phyloP scores from a whole-genome alignment of 2,329 filamentous ascomycete genomes.

The Chaetomium sp. region DNA sequence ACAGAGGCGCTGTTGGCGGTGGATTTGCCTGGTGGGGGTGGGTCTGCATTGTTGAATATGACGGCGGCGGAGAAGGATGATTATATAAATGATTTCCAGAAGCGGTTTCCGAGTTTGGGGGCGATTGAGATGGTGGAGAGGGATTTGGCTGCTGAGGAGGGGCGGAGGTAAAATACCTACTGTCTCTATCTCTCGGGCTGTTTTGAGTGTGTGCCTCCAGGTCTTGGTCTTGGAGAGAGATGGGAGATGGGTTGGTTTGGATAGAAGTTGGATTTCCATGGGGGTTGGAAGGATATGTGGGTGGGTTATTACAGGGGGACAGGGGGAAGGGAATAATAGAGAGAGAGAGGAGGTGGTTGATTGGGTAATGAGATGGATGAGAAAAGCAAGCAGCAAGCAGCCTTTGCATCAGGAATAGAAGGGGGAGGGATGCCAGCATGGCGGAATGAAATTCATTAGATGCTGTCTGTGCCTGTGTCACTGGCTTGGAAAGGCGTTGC shows the following conservation, averaged over 20 bases:
- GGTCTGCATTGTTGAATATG: slow-evolving; percentile 46
- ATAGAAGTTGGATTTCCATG: neutral
- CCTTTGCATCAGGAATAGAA: neutral
- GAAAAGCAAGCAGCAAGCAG: no score
- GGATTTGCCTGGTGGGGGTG: slow-evolving; percentile 37
- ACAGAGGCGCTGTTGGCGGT: slow-evolving; percentile 33
- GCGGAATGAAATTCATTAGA: no score
- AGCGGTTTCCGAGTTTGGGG: slow-evolving; percentile 77
- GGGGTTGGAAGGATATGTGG: neutral
- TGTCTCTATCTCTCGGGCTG: no score
- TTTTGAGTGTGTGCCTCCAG: no score
- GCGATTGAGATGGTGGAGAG: slow-evolving; percentile 85
- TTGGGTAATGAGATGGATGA: neutral
- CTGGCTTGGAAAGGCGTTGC: no score
- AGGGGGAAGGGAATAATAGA: neutral
- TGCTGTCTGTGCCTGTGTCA: no score
- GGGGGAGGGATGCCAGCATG: neutral
- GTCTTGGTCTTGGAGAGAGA: neutral
- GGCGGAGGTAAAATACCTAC: neutral
- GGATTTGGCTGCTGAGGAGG: slow-evolving; percentile 40
- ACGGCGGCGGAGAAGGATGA: slow-evolving; percentile 55
- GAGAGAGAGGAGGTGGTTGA: neutral
- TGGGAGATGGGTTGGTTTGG: neutral
- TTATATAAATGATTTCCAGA: slow-evolving; percentile 65
- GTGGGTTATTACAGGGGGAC: neutral